Evolutionary conservation across 306 rosid species (phyloP), one percentile per base, ranked within the genome.

Genomic region (Alnus rubra): DNA sequence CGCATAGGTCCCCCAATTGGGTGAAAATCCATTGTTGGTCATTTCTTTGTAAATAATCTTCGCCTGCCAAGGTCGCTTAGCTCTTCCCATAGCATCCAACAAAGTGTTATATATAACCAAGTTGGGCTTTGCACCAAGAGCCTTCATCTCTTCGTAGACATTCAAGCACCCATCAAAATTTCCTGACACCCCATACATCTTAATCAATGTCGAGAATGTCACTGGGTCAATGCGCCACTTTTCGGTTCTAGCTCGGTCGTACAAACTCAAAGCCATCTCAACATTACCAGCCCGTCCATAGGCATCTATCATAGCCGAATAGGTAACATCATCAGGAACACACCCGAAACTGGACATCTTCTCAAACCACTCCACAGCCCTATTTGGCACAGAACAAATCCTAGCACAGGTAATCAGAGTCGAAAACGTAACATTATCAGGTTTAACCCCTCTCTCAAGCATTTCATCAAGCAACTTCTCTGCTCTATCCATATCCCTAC

Each of bases 351-450:
- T 80, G 13, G 85, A 80, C 97, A 91, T 94, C 87, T 81, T 92
- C 82, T 91, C 97, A 88, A 92, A 94, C 93, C 81, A 94, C 80
- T 89, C 88, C 44, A 94, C 95, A 69, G 95, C 97, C 85, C 82
- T 91, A 63, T 76, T 74, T 1, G 91, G 91, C 78, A 86, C 62
- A 30, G 69, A 77, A 60, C 84, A 82, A 75, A 84, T 13, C 79
- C 89, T 84, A 84, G 94, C 92, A 82, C 93, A 94, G 53, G 81
- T 87, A 82, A 94, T 89, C 37, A 92, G 54, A 23, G 97, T 92
- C 1, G 92, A 89, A 87, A 92, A 94, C 0, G 97, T 94, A 53
- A 91, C 74, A 69, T 86, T 82, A 88, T 88, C 89, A 13, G 97
- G 97, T n/a, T 76, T 84, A 42, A 88, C 71, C 52, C 88, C 90